These are phyloP conservation scores for Vitellaria paradoxa DNA, from an alignment of 179 eudicot species.

Conservation along the genomic window DNA sequence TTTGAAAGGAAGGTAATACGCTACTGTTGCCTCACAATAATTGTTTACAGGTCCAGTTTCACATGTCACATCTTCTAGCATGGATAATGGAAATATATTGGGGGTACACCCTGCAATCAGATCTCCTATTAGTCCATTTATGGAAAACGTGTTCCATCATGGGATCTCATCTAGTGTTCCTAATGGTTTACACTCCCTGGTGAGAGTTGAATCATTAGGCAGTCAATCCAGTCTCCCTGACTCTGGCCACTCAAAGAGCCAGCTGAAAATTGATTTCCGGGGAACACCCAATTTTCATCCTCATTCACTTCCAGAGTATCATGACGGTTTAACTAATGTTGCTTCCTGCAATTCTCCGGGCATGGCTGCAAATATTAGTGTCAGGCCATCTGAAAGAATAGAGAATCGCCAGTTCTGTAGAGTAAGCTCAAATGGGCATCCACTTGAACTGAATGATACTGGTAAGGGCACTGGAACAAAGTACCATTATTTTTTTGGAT, in stretches of 20 bases:
- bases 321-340: conserved; percentile 48
- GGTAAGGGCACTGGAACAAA: conserved; percentile 27
- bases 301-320: conserved; percentile 60
- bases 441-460: conserved; percentile 46
- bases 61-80: conserved; percentile 26
- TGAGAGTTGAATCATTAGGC: conserved; percentile 43
- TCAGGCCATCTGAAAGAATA: conserved; percentile 39
- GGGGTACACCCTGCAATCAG: conserved; percentile 24
- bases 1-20: background rate
- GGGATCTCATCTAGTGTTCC: conserved; percentile 62
- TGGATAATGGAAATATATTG: conserved; percentile 32
- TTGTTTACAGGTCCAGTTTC: conserved; percentile 34
- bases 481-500: background rate
- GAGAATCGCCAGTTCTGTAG: conserved; percentile 45
- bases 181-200: conserved; percentile 43
- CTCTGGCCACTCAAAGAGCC: conserved; percentile 31
- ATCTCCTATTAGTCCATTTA: conserved; percentile 28
- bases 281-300: conserved; percentile 44
- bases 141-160: conserved; percentile 31
- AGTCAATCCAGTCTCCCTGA: conserved; percentile 37
- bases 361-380: conserved; percentile 32
- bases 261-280: conserved; percentile 32
- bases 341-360: conserved; percentile 34
- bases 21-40: background rate
- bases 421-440: conserved; percentile 38